Base-by-base conservation (phyloP, 345 rosid species). In the Isatis tinctoria region DNA sequence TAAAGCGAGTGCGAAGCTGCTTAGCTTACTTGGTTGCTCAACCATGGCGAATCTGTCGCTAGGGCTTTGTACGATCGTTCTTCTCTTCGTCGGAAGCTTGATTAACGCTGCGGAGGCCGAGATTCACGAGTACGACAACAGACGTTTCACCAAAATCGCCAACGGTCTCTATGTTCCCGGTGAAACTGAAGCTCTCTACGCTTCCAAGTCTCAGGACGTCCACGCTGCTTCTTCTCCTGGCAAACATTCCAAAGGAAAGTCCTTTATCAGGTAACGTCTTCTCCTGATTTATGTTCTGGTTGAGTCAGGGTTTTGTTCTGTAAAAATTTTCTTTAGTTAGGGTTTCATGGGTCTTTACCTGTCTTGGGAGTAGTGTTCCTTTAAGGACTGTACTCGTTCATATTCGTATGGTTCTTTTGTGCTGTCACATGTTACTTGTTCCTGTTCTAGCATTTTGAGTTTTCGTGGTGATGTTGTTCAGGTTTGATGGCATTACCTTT, bases 141-240 rank as follows among this genome's bases (percentile, higher is more conserved):
- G 85, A 70, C 83, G 79, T 2, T 91, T 91, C 69, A 81, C 51
- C 57, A 76, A 69, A 6, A 78, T 79, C 53, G 70, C 89, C 3
- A 75, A 89, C 62, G 93, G 89, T 17, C 80, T 80, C 80, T 89
- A 89, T 80, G 86, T 86, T 77, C 85, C 86, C 49, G 97, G 92
- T 35, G 92, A 87, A 51, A 85, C 83, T 44, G 87, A 92, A 81
- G 93, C 88, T 6, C 85, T 92, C 12, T 86, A 78, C 49, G 89
- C 85, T 67, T 89, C 96, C 41, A 77, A 78, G 76, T 64, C 65
- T 63, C 82, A 16, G 61, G 75, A 70, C 65, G 70, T 83, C 12
- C 2, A 78, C 14, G 39, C 51, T 16, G 22, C 52, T 47, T 8
- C 76, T 44, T 78, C 86, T 49, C n/a, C 83, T 22, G 83, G 79